A percentile compares a stretch with the other conserved stretches of the same genome.
phyloP scores from a whole-genome alignment of 495 filamentous ascomycete genomes.

The Parmelia sp. region DNA sequence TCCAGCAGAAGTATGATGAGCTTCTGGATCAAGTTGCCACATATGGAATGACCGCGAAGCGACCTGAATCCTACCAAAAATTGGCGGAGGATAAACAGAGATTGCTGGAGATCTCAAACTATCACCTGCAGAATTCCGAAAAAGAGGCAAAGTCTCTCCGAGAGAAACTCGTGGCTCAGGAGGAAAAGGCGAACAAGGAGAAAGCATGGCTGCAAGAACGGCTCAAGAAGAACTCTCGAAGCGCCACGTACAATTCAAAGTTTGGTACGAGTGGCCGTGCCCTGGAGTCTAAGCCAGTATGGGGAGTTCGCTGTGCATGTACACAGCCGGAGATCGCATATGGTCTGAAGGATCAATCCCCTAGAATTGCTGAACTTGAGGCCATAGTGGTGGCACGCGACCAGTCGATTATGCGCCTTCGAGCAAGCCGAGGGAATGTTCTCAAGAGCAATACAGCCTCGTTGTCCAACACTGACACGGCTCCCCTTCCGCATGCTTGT shows the following conservation, averaged over 20 bases:
- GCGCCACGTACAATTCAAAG: background rate
- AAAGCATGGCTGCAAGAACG: background rate
- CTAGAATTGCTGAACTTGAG: background rate
- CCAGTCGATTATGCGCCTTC: background rate
- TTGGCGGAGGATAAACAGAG: background rate
- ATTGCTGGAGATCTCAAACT: background rate
- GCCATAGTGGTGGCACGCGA: background rate
- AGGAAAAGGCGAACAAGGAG: background rate
- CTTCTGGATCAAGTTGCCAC: background rate
- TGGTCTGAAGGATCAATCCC: background rate
- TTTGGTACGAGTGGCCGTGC: background rate
- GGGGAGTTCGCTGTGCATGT: constrained; percentile 3
- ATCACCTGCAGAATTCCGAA: background rate
- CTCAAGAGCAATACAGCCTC: background rate
- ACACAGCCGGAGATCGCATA: background rate
- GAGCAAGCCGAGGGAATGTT: background rate
- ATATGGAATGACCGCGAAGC: background rate
- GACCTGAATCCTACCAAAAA: background rate
- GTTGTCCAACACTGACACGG: background rate
- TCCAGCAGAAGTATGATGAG: background rate
- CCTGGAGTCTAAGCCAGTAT: background rate
- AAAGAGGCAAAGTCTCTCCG: background rate
- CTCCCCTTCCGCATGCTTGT: background rate
- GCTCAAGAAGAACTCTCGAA: background rate
- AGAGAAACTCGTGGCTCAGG: background rate